Evolutionary conservation across 2,329 filamentous ascomycete genomes (phyloP).

Genomic region (Aspergillus sp.): DNA sequence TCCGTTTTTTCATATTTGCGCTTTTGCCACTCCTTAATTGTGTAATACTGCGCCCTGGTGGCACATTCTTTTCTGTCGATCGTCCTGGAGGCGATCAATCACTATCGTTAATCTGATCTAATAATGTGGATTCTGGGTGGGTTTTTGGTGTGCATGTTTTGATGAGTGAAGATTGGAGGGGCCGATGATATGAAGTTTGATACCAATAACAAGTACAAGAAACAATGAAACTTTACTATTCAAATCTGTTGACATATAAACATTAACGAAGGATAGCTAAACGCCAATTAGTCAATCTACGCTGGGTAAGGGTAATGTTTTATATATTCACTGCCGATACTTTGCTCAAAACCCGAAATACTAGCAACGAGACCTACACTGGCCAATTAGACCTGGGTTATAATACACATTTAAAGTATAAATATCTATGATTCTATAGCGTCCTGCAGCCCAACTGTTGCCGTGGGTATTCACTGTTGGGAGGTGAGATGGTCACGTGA

Average conservation of each 20-base stretch:
- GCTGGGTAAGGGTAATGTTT: too few species aligned
- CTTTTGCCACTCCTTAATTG: constrained; percentile 6
- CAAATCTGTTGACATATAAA: not conserved
- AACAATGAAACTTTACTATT: not conserved
- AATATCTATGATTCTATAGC: too few species aligned
- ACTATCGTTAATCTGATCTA: not conserved
- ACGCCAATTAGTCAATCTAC: too few species aligned
- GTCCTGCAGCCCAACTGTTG: not conserved
- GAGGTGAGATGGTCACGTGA: not conserved
- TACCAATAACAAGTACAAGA: not conserved
- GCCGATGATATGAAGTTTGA: constrained; percentile 1
- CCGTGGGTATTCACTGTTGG: not conserved
- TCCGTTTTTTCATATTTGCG: constrained; percentile 1
- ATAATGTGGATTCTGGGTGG: not conserved
- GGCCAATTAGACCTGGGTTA: too few species aligned
- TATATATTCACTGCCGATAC: too few species aligned
- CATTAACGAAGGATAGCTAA: too few species aligned
- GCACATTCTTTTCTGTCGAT: not conserved
- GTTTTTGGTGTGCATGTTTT: not conserved
- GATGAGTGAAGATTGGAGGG: not conserved
- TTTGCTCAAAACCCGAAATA: too few species aligned
- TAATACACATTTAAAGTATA: too few species aligned
- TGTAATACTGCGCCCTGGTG: constrained; percentile 14
- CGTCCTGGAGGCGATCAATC: not conserved
- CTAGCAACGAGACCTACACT: too few species aligned